These are phyloP conservation scores for Cryptococcus sp. DNA, from an alignment of 1,284 basidiomycete species.

Conservation along the genomic window DNA sequence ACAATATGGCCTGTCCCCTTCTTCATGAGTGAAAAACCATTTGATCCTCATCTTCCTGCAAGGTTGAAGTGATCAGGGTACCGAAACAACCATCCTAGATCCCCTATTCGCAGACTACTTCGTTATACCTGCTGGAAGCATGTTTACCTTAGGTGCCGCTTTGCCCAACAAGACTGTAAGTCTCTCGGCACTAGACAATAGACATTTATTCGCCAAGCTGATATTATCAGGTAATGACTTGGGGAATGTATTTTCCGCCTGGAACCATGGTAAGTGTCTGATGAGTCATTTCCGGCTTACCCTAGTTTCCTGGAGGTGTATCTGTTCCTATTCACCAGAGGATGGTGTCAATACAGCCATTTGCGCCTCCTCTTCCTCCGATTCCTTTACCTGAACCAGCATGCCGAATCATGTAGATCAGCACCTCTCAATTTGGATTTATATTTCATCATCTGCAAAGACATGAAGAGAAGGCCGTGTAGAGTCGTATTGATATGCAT, in stretches of 20 bases:
- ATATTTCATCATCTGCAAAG: too few relatives aligned
- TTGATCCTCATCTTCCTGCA: neutral
- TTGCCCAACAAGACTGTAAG: slow-evolving; percentile 17
- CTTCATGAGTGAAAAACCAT: slow-evolving; percentile 18
- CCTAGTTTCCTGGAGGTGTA: slow-evolving; percentile 30
- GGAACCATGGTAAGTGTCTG: slow-evolving; percentile 28
- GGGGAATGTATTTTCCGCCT: slow-evolving; percentile 34
- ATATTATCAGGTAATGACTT: slow-evolving; percentile 11
- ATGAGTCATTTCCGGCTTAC: neutral
- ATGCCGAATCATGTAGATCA: too few relatives aligned
- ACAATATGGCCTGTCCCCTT: slow-evolving; percentile 31
- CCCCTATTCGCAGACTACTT: slow-evolving; percentile 22
- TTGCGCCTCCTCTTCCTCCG: too few relatives aligned
- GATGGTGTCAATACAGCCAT: slow-evolving; percentile 14
- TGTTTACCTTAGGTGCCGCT: slow-evolving; percentile 31
- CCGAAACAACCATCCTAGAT: slow-evolving; percentile 25
- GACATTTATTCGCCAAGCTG: neutral
- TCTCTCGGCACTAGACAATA: neutral
- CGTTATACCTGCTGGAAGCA: slow-evolving; percentile 29
- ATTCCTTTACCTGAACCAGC: too few relatives aligned
- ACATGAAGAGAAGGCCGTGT: too few relatives aligned
- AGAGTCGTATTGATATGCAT: too few relatives aligned
- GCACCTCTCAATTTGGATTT: too few relatives aligned
- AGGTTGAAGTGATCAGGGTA: slow-evolving; percentile 13
- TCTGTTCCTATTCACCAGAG: slow-evolving; percentile 32